Percentiles rank a stretch among this genome's conserved stretches.
Conservation (phyloP, 305 asterid genomes). For the Fraxinus ornus region DNA sequence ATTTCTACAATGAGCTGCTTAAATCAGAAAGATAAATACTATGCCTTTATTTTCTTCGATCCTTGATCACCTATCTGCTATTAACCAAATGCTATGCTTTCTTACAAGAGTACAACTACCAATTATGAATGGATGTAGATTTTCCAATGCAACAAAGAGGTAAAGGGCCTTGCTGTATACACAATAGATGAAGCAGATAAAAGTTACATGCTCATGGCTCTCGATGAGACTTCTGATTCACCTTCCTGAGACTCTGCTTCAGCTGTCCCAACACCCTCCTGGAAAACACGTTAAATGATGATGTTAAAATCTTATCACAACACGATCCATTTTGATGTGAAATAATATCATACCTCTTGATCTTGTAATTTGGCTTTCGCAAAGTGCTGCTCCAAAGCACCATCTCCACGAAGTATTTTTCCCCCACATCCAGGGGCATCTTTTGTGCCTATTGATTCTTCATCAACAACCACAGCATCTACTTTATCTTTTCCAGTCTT, state of each 20-base stretch:
- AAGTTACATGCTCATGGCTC: conserved; percentile 73
- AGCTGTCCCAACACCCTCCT: conserved; percentile 39
- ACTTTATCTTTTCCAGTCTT: conserved; percentile 61
- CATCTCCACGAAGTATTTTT: conserved; percentile 72
- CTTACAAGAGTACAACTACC: conserved; percentile 26
- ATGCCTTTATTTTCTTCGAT: conserved; percentile 21
- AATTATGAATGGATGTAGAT: conserved; percentile 14
- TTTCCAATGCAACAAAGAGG: conserved; percentile 21
- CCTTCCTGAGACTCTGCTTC: conserved; percentile 48
- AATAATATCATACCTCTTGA: conserved; percentile 36
- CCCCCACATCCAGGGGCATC: conserved; percentile 68
- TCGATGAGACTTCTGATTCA: conserved; percentile 62
- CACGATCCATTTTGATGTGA: background rate
- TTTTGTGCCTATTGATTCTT: conserved; percentile 66
- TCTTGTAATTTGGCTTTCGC: conserved; percentile 41
- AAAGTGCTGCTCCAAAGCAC: conserved; percentile 65
- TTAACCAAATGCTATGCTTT: background rate
- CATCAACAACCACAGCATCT: conserved; percentile 80
- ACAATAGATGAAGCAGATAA: conserved; percentile 8
- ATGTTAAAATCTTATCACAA: conserved; percentile 18
- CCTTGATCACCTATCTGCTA: conserved; percentile 17
- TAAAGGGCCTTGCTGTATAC: conserved; percentile 17
- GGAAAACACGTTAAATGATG: conserved; percentile 16
- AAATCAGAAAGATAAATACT: conserved; percentile 14
- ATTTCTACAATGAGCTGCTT: conserved; percentile 16